Percentiles rank a stretch among this genome's conserved stretches.
These are phyloP conservation scores for Fusarium dlaminii DNA, from an alignment of 2,329 filamentous ascomycete genomes.

Conservation along the genomic window DNA sequence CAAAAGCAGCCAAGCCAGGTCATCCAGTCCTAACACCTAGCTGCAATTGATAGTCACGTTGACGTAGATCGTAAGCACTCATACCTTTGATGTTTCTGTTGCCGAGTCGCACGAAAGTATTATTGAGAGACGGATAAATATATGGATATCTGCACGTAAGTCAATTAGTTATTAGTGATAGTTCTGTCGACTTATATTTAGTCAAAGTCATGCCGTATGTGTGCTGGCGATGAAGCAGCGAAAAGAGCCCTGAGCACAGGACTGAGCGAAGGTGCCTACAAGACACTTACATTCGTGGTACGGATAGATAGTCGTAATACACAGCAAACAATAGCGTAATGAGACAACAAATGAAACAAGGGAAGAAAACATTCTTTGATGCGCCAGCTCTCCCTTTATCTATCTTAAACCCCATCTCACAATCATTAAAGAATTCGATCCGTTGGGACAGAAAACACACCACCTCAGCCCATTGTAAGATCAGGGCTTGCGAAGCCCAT, in stretches of 20 bases:
- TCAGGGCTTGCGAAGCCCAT: slow-evolving; percentile 5
- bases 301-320: neutral
- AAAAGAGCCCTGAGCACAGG: neutral
- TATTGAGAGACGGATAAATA: neutral
- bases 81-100: slow-evolving; percentile 1
- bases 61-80: slow-evolving; percentile 1
- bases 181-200: neutral
- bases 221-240: neutral
- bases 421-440: neutral
- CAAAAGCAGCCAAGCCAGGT: slow-evolving; percentile 15
- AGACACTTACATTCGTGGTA: neutral
- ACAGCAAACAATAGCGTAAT: neutral
- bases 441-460: slow-evolving; percentile 29
- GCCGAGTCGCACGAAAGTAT: neutral
- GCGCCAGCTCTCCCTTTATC: slow-evolving; percentile 6
- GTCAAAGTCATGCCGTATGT: neutral
- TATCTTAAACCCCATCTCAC: neutral
- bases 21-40: neutral
- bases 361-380: neutral
- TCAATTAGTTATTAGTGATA: neutral
- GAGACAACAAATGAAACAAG: neutral
- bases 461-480: slow-evolving; percentile 28
- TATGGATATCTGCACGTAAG: neutral
- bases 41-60: slow-evolving; percentile 14
- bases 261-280: too few species aligned